These are phyloP conservation scores for Lentinula boryana DNA, from an alignment of 768 basidiomycete genomes.

Conservation along the genomic window DNA sequence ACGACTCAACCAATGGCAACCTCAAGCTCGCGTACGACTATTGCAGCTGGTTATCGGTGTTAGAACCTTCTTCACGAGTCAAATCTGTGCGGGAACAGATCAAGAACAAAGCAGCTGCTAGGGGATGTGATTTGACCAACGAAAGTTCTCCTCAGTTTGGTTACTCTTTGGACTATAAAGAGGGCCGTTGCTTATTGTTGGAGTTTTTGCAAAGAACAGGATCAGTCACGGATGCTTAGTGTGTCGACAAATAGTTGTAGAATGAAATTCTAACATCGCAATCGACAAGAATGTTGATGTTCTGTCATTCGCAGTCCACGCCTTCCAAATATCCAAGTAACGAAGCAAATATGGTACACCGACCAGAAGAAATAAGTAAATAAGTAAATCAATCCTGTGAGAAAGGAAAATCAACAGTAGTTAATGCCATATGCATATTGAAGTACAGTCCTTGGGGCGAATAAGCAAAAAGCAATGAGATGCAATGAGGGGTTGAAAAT, in stretches of 20 bases:
- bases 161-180: neutral
- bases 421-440: neutral
- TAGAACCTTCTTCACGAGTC: neutral
- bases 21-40: neutral
- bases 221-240: neutral
- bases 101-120: neutral
- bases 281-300: too few species aligned
- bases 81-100: neutral
- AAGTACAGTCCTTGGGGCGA: neutral
- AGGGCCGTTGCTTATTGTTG: neutral
- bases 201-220: neutral
- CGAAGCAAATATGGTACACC: slow-evolving; percentile 3
- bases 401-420: neutral
- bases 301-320: neutral
- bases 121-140: neutral
- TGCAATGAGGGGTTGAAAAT: neutral
- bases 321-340: neutral
- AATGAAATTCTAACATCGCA: neutral
- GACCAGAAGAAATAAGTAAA: neutral
- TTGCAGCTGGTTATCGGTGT: neutral
- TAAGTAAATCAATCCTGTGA: neutral
- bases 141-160: neutral
- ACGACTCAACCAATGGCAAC: neutral
- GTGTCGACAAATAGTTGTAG: neutral
- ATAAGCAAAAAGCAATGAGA: slow-evolving; percentile 2